phyloP scores from a whole-genome alignment of 1,139 yeast genomes.

The Candida pseudoviswanathii region DNA sequence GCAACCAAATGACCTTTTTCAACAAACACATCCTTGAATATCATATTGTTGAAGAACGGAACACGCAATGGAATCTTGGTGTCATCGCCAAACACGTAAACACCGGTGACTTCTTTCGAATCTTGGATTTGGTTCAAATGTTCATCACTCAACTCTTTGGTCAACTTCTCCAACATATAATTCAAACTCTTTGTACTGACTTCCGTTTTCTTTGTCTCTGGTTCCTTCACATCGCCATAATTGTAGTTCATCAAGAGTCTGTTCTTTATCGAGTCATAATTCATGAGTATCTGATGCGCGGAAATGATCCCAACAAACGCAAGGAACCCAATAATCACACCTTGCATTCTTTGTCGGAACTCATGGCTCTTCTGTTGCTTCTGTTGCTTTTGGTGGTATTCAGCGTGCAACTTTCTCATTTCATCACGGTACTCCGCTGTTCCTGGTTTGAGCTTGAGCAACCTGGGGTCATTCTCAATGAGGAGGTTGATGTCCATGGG shows the following conservation, averaged over 20 bases:
- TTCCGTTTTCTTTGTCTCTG: constrained; percentile 28
- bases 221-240: constrained; percentile 33
- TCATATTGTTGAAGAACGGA: constrained; percentile 61
- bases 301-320: constrained; percentile 36
- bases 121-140: constrained; percentile 23
- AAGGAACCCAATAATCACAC: constrained; percentile 31
- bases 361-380: constrained; percentile 28
- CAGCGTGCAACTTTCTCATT: constrained; percentile 31
- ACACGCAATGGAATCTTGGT: constrained; percentile 61
- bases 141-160: constrained; percentile 36
- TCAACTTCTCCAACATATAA: constrained; percentile 26
- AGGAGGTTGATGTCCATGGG: constrained; percentile 24
- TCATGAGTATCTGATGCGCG: constrained; percentile 43
- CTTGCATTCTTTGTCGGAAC: constrained; percentile 38
- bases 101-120: constrained; percentile 33
- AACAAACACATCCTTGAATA: constrained; percentile 60
- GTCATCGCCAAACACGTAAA: constrained; percentile 42
- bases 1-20: constrained; percentile 54
- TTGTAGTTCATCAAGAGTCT: constrained; percentile 27
- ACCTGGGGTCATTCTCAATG: constrained; percentile 38
- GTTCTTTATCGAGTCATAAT: constrained; percentile 36
- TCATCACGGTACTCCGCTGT: constrained; percentile 44
- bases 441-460: constrained; percentile 30
- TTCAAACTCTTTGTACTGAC: constrained; percentile 30
- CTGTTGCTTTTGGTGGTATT: constrained; percentile 25